Evolutionary conservation across 345 rosid genomes (phyloP), one percentile per base, ranked within the genome.

Genomic region (Erysimum cheiranthoides): DNA sequence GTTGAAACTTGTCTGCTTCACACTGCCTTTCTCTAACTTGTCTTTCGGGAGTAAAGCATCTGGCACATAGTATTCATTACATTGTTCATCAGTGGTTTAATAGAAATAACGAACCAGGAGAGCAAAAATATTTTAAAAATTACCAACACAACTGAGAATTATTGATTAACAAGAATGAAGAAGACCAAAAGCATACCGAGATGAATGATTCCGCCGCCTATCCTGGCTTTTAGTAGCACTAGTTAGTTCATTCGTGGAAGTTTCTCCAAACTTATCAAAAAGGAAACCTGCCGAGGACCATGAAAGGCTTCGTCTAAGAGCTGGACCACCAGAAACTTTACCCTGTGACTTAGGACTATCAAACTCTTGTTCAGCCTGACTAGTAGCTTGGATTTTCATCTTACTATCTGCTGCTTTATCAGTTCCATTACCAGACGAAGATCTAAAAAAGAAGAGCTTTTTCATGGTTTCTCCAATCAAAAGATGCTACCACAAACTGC

Each of bases 241-340:
- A 32, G 70, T 81, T 32, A 67, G 84, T 74, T 86, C 86, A 61
- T 71, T 75, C 11, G 76, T 60, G 59, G 83, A 62, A 58, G 83
- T 63, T 30, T 80, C 86, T 71, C 73, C 86, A 39, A 74, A 67
- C 57, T 66, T 87, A 73, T 87, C 90, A 10, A 66, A 85, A 73
- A 83, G 79, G 83, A 86, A 83, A 64, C 88, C 86, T 31, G 92
- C 85, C 0, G 95, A 92, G 68, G 99, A 86, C 67, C 83, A 63
- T 3, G 99, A 95, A 68, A 85, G 91, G 82, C 98, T 90, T 84
- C 92, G 86, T 80, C 93, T 85, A 73, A 92, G 96, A 80, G 59
- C 66, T 11, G 89, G 78, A 80, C 83, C 81, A 72, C 86, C 92
- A 76, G 80, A 61, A 65, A 65, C 73, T 78, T 84, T 86, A 78